Conservation (phyloP, 1,139 yeast species). For the Hyphopichia wangnamkhiaoensis region DNA sequence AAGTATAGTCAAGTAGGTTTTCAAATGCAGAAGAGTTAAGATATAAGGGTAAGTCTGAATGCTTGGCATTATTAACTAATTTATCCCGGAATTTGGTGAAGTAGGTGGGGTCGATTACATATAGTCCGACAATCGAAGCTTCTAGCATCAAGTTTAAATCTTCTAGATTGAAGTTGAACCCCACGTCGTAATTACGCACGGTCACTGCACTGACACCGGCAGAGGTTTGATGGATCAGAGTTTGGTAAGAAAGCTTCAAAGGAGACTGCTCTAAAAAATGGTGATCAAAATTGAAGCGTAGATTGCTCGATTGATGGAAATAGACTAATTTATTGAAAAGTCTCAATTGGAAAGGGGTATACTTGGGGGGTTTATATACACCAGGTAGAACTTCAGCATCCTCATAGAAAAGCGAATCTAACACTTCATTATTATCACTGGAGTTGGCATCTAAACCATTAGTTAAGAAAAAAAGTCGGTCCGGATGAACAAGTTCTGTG, state of each 20-base stretch:
- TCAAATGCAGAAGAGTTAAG: slow-evolving; percentile 18
- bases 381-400: slow-evolving; percentile 25
- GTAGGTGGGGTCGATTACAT: slow-evolving; percentile 23
- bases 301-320: slow-evolving; percentile 43
- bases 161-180: slow-evolving; percentile 24
- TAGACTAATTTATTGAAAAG: slow-evolving; percentile 51
- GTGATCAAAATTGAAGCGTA: slow-evolving; percentile 43
- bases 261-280: slow-evolving; percentile 56
- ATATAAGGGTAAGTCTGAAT: slow-evolving; percentile 16
- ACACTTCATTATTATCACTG: slow-evolving; percentile 22
- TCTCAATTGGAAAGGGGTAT: slow-evolving; percentile 55
- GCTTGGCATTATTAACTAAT: not conserved
- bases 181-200: slow-evolving; percentile 33
- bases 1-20: slow-evolving; percentile 15
- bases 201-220: slow-evolving; percentile 42
- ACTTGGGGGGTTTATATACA: slow-evolving; percentile 31
- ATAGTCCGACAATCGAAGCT: slow-evolving; percentile 54
- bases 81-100: not conserved
- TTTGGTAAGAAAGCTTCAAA: slow-evolving; percentile 44
- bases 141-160: slow-evolving; percentile 52
- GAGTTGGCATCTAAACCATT: slow-evolving; percentile 18
- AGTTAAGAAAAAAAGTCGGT: slow-evolving; percentile 46
- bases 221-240: slow-evolving; percentile 9
- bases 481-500: slow-evolving; percentile 50
- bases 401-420: slow-evolving; percentile 22